These are phyloP conservation scores for Neopestalotiopsis sp. DNA, from an alignment of 2,329 filamentous ascomycete species.

Conservation along the genomic window DNA sequence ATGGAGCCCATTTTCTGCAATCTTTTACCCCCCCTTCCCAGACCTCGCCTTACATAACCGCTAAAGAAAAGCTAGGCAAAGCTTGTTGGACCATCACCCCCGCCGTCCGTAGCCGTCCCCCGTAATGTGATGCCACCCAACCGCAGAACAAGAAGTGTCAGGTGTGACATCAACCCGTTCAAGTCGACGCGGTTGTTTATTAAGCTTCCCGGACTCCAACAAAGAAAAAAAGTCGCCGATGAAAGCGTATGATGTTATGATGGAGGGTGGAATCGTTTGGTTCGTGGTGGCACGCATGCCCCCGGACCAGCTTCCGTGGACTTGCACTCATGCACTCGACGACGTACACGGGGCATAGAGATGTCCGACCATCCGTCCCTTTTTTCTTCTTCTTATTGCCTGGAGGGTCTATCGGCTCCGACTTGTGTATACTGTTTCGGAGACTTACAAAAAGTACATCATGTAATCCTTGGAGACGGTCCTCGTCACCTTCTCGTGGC, in stretches of 20 bases:
- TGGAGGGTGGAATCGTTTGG: neutral
- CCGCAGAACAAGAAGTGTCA: neutral
- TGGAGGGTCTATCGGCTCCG: too few species aligned
- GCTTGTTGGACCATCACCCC: neutral
- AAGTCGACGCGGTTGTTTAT: neutral
- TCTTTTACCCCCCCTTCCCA: neutral
- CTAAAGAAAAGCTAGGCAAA: neutral
- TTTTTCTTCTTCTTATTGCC: neutral
- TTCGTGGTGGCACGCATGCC: neutral
- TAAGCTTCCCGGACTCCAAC: neutral
- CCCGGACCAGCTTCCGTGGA: neutral
- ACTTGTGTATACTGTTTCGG: neutral
- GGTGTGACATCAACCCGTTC: neutral
- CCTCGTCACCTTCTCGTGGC: neutral
- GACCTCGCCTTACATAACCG: neutral
- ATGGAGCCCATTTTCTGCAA: neutral
- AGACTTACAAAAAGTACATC: neutral
- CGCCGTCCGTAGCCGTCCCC: neutral
- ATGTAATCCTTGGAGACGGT: neutral
- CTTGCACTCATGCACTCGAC: neutral
- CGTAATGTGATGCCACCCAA: too few species aligned
- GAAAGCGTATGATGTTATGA: neutral
- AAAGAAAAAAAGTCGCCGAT: neutral
- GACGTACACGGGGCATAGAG: neutral
- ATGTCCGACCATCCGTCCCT: neutral